Evolutionary conservation across 768 basidiomycete species (phyloP), one percentile per base, ranked within the genome.

Genomic region (Lepiota venenata): DNA sequence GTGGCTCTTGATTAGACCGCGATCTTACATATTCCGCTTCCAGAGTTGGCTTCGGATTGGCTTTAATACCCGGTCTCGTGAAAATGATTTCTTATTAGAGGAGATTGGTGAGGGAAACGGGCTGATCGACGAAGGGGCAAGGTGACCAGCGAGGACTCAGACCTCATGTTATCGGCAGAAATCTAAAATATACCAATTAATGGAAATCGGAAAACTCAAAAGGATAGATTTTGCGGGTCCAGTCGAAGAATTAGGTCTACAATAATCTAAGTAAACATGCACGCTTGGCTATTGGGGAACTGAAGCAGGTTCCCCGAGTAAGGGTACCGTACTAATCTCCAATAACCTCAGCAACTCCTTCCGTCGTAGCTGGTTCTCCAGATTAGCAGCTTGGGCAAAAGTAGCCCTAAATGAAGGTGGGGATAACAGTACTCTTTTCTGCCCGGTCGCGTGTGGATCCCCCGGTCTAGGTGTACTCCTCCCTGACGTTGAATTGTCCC

Each of bases 301-400:
- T 20, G 25, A 43, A 12, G 10, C 35, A 22, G 27, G 21, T 36
- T 40, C 46, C 32, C 25, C 46, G 11, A 52, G 25, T 14, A 52
- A n/a, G 21, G 42, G 42, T 27, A 21, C 50, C 29, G 29, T 52
- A n/a, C 50, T 52, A 10, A 52, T 22, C 9, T 52, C 50, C 50
- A 52, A 35, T 18, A 52, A 22, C 25, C 50, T 42, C 50, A 52
- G 35, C 32, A 52, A 22, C 27, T 52, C 50, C 42, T 43, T 52
- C 29, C 50, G 27, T n/a, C 14, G 18, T 32, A 52, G n/a, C 41
- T 52, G 50, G 18, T n/a, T 38, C 42, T 37, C 50, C 50, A 52
- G 21, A 44, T 43, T 35, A 3, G 29, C 40, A 15, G 41, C 41
- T 16, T 52, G 50, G 20, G 41, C 27, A 52, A 52, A 52, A 4